These are phyloP conservation scores for Macaranga tanarius DNA, from an alignment of 441 rosid species.

Conservation along the genomic window DNA sequence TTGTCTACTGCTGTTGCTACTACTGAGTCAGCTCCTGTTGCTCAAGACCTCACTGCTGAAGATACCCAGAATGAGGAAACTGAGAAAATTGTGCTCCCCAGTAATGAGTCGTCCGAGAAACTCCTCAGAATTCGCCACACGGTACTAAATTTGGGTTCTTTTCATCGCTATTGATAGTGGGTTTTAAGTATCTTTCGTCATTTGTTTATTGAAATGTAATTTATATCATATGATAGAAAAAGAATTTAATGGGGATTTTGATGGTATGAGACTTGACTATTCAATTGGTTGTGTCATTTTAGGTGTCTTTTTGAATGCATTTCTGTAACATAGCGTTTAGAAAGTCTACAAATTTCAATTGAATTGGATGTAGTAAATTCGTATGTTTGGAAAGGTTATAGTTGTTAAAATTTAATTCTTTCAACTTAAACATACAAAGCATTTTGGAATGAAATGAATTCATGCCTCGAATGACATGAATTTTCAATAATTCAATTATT, in stretches of 20 bases:
- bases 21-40: slow-evolving; percentile 30
- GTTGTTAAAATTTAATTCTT: neutral
- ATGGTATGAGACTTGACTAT: neutral
- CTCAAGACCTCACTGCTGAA: slow-evolving; percentile 19
- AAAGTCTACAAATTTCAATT: neutral
- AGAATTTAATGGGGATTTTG: neutral
- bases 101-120: slow-evolving; percentile 60
- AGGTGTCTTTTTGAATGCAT: neutral
- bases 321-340: neutral
- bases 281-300: neutral
- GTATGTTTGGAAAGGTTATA: neutral
- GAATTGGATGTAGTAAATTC: neutral
- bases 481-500: too few relatives aligned
- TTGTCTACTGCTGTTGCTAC: slow-evolving; percentile 36
- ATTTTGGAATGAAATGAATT: neutral
- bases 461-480: too few relatives aligned
- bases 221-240: neutral
- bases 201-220: neutral
- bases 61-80: slow-evolving; percentile 31
- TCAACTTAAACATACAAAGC: neutral
- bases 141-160: slow-evolving; percentile 28
- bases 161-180: neutral
- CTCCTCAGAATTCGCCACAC: slow-evolving; percentile 69
- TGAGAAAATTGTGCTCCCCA: slow-evolving; percentile 49
- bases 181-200: neutral